Conservation (phyloP, 2,329 filamentous ascomycete genomes). For the Blastomyces gilchristii region DNA sequence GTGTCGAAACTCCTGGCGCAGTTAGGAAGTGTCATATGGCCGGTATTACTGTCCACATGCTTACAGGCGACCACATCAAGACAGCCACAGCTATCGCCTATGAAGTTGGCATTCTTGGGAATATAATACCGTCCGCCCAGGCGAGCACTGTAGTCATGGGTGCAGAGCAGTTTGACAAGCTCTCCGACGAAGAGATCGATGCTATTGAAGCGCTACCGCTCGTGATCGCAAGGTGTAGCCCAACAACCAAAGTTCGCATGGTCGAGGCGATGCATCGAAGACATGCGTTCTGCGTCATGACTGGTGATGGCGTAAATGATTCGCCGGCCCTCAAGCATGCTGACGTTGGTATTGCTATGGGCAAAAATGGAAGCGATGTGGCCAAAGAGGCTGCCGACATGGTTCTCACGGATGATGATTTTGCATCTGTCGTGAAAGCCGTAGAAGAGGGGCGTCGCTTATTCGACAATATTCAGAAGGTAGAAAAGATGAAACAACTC, state of each 20-base stretch:
- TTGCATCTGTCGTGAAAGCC: constrained; percentile 69
- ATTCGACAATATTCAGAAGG: constrained; percentile 67
- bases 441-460: constrained; percentile 68
- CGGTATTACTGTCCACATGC: constrained; percentile 65
- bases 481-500: constrained; percentile 7
- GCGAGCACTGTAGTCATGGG: constrained; percentile 56
- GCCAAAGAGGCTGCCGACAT: constrained; percentile 58
- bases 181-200: constrained; percentile 60
- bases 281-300: constrained; percentile 64
- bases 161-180: constrained; percentile 62
- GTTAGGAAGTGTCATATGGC: constrained; percentile 57
- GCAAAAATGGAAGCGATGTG: constrained; percentile 62
- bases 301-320: constrained; percentile 70
- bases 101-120: constrained; percentile 59
- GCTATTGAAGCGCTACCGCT: constrained; percentile 40
- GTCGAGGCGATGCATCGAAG: constrained; percentile 48
- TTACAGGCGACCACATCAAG: constrained; percentile 65
- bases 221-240: constrained; percentile 43
- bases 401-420: constrained; percentile 55
- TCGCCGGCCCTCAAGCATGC: constrained; percentile 62
- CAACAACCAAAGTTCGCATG: constrained; percentile 64
- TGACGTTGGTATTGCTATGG: constrained; percentile 77
- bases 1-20: constrained; percentile 59
- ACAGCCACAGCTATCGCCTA: constrained; percentile 65
- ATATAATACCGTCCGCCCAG: constrained; percentile 41